Percentiles rank a stretch among this genome's conserved stretches.
phyloP scores from a whole-genome alignment of 768 basidiomycete genomes.

The Naematelia encephala region DNA sequence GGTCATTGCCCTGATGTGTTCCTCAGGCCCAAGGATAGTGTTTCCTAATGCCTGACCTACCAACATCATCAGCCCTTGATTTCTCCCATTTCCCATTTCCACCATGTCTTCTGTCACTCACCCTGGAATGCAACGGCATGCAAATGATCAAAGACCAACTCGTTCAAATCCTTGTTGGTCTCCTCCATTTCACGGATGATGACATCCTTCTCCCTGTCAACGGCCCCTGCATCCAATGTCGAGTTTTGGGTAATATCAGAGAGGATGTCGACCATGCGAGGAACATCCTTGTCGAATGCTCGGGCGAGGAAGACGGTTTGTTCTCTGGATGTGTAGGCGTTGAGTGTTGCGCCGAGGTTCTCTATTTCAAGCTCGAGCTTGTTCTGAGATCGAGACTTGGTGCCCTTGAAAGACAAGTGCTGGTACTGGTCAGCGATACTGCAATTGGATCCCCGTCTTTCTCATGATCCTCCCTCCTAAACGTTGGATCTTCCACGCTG shows the following conservation, averaged over 20 bases:
- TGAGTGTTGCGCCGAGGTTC: conserved; percentile 93
- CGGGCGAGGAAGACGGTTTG: conserved; percentile 99
- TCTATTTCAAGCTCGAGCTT: conserved; percentile 94
- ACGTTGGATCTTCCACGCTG: too few relatives aligned
- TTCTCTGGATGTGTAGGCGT: conserved; percentile 97
- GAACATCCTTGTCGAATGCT: conserved; percentile 93
- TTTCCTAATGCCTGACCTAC: conserved; percentile 90
- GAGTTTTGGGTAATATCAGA: conserved; percentile 97
- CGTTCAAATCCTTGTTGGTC: conserved; percentile 97
- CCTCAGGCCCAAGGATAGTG: conserved; percentile 94
- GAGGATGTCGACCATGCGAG: conserved; percentile 88
- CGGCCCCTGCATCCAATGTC: conserved; percentile 77
- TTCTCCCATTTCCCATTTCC: neutral
- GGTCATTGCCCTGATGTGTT: conserved; percentile 92
- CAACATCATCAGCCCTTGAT: neutral
- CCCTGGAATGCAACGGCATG: conserved; percentile 96
- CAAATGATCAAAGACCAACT: conserved; percentile 97
- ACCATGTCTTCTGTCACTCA: conserved; percentile 52
- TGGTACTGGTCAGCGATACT: conserved; percentile 8
- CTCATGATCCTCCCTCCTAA: neutral
- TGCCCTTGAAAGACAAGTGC: conserved; percentile 61
- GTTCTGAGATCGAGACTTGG: conserved; percentile 79
- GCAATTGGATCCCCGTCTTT: neutral
- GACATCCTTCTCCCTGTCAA: conserved; percentile 94
- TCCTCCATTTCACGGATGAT: conserved; percentile 97